Evolutionary conservation across 208 protist species (phyloP), one percentile per base, ranked within the genome.

Genomic region (Phytomonas sp.): DNA sequence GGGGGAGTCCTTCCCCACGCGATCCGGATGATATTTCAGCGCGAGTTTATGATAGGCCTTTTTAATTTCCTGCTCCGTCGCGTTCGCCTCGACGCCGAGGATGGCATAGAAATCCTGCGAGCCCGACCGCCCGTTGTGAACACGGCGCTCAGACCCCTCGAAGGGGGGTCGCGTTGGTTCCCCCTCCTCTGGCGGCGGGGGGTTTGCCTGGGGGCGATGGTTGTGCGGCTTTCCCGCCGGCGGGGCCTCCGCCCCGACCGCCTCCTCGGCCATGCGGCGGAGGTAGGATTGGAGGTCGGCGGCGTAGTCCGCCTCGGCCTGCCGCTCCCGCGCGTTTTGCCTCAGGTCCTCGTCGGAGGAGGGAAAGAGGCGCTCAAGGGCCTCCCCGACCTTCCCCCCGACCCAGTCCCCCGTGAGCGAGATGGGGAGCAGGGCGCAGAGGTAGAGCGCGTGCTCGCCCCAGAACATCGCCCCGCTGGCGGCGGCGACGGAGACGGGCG

Each of bases 1-100:
- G 0, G 65, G 56, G 56, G 83, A 73, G 29, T 63, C 30, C 64
- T 71, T 66, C 31, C 75, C 73, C 29, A 83, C 83, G 37, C 86
- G 82, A 56, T 93, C 87, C 23, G 90, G 87, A 69, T 95, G 90
- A 49, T 84, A 81, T 37, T 80, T 67, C 26, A 95, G 73, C 31
- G 87, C 84, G 16, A 77, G 70, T 23, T 72, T 60, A 0, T 80
- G 79, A 60, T 93, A 95, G 7, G 90, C 87, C 60, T 86, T 83
- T 62, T 84, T 84, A 42, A 93, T 93, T 60, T 88, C 87, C 29
- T 70, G 75, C 19, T 31, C 66, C 64, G 69, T 79, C 33, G 87
- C 86, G 36, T 76, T 81, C 42, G 71, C 73, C 6, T 69, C 36
- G 23, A 95, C 85, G 8, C 83, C 82, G 19, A 95, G 70, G 40